Percentiles rank a stretch among this genome's conserved stretches.
Evolutionary conservation across 805 yeast species (phyloP).

Genomic region (Ogataea trehaloabstinens): DNA sequence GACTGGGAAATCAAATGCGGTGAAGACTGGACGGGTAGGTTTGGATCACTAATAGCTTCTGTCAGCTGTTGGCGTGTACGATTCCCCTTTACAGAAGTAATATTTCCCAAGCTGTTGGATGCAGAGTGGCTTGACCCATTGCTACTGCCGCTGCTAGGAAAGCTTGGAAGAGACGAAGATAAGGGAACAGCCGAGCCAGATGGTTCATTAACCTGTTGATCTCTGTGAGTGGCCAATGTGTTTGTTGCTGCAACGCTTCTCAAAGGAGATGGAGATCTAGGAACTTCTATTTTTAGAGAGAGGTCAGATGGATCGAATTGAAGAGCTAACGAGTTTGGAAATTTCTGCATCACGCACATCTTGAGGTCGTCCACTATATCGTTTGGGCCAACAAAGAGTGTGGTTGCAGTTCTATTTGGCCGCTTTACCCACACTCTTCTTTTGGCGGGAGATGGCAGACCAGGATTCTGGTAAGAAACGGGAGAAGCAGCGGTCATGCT

Average conservation of each 20-base stretch:
- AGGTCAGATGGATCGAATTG: constrained; percentile 70
- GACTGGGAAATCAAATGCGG: constrained; percentile 1
- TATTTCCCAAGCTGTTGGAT: constrained; percentile 1
- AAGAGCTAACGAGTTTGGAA: constrained; percentile 63
- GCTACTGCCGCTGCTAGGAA: neutral
- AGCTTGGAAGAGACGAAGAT: constrained; percentile 6
- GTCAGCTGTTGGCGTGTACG: neutral
- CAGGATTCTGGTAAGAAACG: constrained; percentile 11
- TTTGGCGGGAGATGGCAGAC: constrained; percentile 16
- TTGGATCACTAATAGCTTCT: no score
- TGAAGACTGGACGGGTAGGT: no score
- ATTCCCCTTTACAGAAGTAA: neutral
- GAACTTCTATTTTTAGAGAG: constrained; percentile 32
- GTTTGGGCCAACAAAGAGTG: constrained; percentile 55
- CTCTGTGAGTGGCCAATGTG: no score
- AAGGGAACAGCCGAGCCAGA: neutral
- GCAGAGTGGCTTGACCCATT: neutral
- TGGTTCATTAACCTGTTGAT: neutral
- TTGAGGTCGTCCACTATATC: constrained; percentile 86
- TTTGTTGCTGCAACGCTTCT: neutral
- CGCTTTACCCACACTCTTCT: constrained; percentile 57
- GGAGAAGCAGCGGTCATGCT: constrained; percentile 17
- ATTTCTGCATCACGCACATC: constrained; percentile 56
- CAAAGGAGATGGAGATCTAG: constrained; percentile 13
- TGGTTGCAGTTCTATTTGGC: constrained; percentile 60